Evolutionary conservation across 2,329 filamentous ascomycete genomes (phyloP).

Genomic region (Cytospora piceae): DNA sequence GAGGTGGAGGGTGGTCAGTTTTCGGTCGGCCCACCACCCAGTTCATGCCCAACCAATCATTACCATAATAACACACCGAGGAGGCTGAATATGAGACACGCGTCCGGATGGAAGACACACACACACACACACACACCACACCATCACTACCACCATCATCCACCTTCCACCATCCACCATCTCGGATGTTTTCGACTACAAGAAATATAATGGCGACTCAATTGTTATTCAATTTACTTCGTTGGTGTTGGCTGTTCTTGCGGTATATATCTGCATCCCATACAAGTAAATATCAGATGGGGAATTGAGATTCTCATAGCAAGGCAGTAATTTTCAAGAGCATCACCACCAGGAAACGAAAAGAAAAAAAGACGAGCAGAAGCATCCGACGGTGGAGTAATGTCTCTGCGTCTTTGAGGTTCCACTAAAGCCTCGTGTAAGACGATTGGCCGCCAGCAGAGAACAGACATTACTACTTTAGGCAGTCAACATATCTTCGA

Average conservation of each 20-base stretch:
- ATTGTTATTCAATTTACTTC: neutral
- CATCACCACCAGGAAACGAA: too few species aligned
- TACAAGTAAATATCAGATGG: too few species aligned
- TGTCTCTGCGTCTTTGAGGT: neutral
- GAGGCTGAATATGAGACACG: conserved; percentile 4
- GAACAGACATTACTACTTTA: neutral
- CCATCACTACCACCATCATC: neutral
- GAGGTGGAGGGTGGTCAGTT: neutral
- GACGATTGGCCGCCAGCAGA: neutral
- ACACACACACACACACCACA: neutral
- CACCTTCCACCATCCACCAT: too few species aligned
- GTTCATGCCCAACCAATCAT: neutral
- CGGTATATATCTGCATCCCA: too few species aligned
- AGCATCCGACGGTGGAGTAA: neutral
- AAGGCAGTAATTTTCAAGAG: too few species aligned
- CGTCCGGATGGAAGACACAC: neutral
- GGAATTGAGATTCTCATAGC: too few species aligned
- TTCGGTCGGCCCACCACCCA: conserved; percentile 1
- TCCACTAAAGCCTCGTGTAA: neutral
- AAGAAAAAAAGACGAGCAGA: too few species aligned
- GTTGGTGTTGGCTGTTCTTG: too few species aligned
- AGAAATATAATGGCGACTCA: neutral
- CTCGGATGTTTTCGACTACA: neutral
- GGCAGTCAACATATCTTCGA: neutral
- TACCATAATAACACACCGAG: neutral